Conservation (phyloP, 768 basidiomycete species). For the Lentinula edodes region DNA sequence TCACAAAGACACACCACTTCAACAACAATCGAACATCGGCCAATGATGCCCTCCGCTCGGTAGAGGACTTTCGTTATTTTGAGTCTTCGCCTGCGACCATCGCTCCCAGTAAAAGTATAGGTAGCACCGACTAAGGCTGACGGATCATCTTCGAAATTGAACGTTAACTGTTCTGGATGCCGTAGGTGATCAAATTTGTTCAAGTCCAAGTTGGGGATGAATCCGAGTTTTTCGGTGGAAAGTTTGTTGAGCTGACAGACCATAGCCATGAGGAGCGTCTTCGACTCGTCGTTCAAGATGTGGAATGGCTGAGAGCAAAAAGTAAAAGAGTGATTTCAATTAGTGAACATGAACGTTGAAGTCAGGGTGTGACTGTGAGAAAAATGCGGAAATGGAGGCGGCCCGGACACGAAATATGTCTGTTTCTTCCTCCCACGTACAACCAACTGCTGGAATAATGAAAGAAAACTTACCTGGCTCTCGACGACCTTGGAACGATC, state of each 20-base stretch:
- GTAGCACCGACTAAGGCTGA: not conserved
- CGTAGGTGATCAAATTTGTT: not conserved
- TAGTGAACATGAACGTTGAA: no score
- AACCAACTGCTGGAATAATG: no score
- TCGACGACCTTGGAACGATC: not conserved
- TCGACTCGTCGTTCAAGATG: not conserved
- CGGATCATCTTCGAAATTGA: not conserved
- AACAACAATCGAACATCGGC: not conserved
- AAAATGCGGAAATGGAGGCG: no score
- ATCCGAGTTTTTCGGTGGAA: not conserved
- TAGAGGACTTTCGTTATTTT: not conserved
- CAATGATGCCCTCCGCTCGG: not conserved
- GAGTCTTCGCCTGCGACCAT: not conserved
- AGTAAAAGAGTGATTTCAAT: not conserved
- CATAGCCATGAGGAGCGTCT: not conserved
- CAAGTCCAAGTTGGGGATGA: not conserved
- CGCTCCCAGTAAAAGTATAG: not conserved
- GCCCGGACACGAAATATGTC: no score
- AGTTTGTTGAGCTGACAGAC: not conserved
- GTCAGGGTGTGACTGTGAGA: no score
- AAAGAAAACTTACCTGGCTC: no score
- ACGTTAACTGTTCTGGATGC: not conserved
- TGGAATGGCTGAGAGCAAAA: not conserved
- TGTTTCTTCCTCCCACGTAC: no score
- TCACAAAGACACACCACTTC: not conserved